Conservation (phyloP, 176 grass and related monocot species). For the Oryza officinalis region DNA sequence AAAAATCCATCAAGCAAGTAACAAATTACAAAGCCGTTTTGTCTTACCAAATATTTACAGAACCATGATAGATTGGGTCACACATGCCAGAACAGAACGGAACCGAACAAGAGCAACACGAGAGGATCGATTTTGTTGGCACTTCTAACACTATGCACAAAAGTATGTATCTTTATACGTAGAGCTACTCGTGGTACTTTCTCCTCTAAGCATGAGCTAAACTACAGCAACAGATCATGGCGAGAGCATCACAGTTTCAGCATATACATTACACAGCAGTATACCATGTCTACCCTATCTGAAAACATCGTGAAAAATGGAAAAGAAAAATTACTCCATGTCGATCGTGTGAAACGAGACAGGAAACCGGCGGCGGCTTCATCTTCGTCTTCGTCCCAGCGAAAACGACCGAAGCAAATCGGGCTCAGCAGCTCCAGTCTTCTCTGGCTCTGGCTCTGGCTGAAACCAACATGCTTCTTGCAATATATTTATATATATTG, state of each 20-base stretch:
- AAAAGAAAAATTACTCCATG: not conserved
- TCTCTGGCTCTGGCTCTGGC: slow-evolving; percentile 4
- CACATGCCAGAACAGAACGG: not conserved
- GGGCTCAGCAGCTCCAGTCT: not conserved
- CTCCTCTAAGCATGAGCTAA: slow-evolving; percentile 28
- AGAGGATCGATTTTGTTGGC: not conserved
- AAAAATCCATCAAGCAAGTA: not conserved
- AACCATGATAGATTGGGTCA: not conserved
- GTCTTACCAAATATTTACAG: not conserved
- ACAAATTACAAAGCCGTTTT: not conserved
- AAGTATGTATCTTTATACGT: slow-evolving; percentile 13
- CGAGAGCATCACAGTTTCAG: not conserved
- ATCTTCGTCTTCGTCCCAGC: not conserved
- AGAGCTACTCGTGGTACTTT: not conserved
- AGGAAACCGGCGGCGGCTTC: not conserved
- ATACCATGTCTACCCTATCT: not conserved
- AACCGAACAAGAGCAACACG: not conserved
- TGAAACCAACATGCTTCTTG: not conserved
- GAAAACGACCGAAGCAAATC: slow-evolving; percentile 19
- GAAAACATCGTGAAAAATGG: not conserved
- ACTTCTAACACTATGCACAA: slow-evolving; percentile 12
- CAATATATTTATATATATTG: not conserved
- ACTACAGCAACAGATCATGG: slow-evolving; percentile 22
- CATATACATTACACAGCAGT: slow-evolving; percentile 9
- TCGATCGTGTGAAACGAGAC: not conserved